Evolutionary conservation across 768 basidiomycete genomes (phyloP).

Genomic region (Cytidiella melzeri): DNA sequence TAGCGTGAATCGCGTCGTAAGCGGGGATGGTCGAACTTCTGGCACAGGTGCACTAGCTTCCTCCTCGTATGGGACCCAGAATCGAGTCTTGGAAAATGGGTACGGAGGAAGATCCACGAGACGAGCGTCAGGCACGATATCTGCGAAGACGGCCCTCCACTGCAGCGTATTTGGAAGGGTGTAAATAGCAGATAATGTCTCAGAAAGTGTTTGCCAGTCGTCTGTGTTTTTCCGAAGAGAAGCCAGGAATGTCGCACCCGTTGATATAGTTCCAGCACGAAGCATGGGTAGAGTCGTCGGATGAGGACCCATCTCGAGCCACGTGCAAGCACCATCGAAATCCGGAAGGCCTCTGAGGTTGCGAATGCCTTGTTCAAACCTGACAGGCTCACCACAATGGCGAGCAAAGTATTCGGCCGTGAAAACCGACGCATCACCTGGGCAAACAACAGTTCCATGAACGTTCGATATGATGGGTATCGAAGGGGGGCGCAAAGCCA

Average conservation of each 20-base stretch:
- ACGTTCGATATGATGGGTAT: constrained; percentile 64
- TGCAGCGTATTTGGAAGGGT: constrained; percentile 32
- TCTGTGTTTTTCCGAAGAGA: constrained; percentile 43
- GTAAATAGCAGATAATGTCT: constrained; percentile 45
- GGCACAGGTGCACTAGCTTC: background rate
- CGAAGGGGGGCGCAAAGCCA: constrained; percentile 39
- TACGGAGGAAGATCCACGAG: constrained; percentile 57
- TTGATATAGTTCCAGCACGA: constrained; percentile 4
- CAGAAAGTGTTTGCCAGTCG: constrained; percentile 39
- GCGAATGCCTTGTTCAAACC: constrained; percentile 46
- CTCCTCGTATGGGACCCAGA: constrained; percentile 49
- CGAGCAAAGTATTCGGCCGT: constrained; percentile 46
- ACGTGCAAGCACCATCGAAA: constrained; percentile 33
- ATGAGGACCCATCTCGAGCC: constrained; percentile 69
- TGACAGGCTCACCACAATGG: constrained; percentile 55
- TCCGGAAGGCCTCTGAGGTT: constrained; percentile 29
- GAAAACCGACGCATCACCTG: constrained; percentile 46
- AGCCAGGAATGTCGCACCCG: constrained; percentile 33
- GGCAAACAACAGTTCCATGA: constrained; percentile 42
- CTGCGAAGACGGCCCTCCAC: constrained; percentile 52
- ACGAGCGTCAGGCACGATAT: constrained; percentile 30
- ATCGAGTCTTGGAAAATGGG: constrained; percentile 49
- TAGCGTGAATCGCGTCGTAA: constrained; percentile 21
- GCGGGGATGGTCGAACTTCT: background rate
- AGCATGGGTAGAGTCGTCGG: constrained; percentile 53